These are phyloP conservation scores for Buddleja alternifolia DNA, from an alignment of 257 asterid species.

Conservation along the genomic window DNA sequence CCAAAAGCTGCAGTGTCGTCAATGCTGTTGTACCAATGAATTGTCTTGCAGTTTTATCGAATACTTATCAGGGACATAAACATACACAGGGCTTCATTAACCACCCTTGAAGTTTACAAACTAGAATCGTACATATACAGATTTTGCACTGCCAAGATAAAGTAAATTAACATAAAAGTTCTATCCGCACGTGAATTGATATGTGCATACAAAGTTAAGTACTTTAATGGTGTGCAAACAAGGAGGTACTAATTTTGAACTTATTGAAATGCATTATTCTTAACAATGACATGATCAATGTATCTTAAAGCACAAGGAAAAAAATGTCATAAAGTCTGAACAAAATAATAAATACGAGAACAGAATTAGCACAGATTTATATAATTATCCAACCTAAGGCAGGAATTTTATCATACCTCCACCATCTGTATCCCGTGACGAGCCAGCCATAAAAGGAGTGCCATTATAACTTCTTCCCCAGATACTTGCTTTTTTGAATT, in stretches of 20 bases:
- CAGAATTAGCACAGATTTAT: slow-evolving; percentile 11
- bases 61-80: slow-evolving; percentile 17
- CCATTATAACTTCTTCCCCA: slow-evolving; percentile 76
- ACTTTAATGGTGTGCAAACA: slow-evolving; percentile 4
- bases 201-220: slow-evolving; percentile 4
- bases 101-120: not conserved
- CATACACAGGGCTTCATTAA: slow-evolving; percentile 11
- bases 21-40: not conserved
- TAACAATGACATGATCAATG: not conserved
- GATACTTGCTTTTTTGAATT: slow-evolving; percentile 83
- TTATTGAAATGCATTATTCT: slow-evolving; percentile 3
- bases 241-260: not conserved
- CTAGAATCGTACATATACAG: slow-evolving; percentile 10
- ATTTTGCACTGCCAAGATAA: not conserved
- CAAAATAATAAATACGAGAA: not conserved
- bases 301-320: slow-evolving; percentile 1
- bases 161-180: not conserved
- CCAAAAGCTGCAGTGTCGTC: slow-evolving; percentile 1
- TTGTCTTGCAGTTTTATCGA: slow-evolving; percentile 9
- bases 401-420: slow-evolving; percentile 57
- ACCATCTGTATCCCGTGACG: slow-evolving; percentile 41
- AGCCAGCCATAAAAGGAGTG: slow-evolving; percentile 40
- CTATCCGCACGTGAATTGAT: slow-evolving; percentile 8
- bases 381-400: slow-evolving; percentile 11
- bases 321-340: not conserved